Evolutionary conservation across 2,329 filamentous ascomycete genomes (phyloP).

Genomic region (Immersiporthe knoxdaviesiana): DNA sequence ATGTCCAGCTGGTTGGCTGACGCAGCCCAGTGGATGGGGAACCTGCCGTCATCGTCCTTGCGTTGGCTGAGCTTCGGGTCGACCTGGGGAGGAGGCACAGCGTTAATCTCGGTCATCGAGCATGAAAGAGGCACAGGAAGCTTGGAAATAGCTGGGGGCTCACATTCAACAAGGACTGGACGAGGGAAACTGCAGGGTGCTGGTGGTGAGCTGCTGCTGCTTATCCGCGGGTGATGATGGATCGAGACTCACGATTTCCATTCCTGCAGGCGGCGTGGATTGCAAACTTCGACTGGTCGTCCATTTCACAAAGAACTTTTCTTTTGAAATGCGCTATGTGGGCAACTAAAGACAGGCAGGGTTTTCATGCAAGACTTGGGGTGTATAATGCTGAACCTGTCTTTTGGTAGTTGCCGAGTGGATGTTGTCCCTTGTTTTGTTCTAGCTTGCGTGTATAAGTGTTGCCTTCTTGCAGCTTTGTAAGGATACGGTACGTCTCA

Average conservation of each 20-base stretch:
- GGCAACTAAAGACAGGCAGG: background rate
- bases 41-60: slow-evolving; percentile 83
- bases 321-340: background rate
- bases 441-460: slow-evolving; percentile 33
- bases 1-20: slow-evolving; percentile 81
- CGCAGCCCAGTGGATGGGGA: slow-evolving; percentile 92
- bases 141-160: slow-evolving; percentile 34
- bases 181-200: slow-evolving; percentile 61
- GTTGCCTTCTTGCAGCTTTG: slow-evolving; percentile 32
- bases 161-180: slow-evolving; percentile 76
- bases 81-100: slow-evolving; percentile 53
- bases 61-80: slow-evolving; percentile 75
- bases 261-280: slow-evolving; percentile 87
- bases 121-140: background rate
- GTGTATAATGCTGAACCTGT: slow-evolving; percentile 6
- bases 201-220: slow-evolving; percentile 13
- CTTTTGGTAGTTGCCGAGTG: background rate
- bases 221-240: background rate
- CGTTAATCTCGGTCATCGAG: background rate
- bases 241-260: slow-evolving; percentile 68
- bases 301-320: slow-evolving; percentile 30
- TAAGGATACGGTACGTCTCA: too few relatives aligned
- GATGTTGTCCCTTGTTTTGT: background rate
- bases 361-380: background rate
- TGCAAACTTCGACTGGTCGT: slow-evolving; percentile 67